Percentiles rank a stretch among this genome's conserved stretches.
Evolutionary conservation across 2,329 filamentous ascomycete genomes (phyloP).

Genomic region (Exophiala aquamarina): DNA sequence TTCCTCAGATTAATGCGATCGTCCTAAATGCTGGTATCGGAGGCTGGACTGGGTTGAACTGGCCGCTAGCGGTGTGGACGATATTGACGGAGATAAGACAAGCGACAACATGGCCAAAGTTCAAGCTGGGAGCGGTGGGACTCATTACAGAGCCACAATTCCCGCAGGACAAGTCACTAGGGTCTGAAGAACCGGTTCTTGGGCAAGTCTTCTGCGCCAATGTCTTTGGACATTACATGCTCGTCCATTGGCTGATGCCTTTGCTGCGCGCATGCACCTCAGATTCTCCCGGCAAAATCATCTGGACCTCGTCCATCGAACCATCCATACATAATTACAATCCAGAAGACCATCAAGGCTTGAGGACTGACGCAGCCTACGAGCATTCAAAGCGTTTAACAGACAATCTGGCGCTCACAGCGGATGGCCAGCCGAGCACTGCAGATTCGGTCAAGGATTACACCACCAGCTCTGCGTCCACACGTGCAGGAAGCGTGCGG

Average conservation of each 20-base stretch:
- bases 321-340: conserved; percentile 59
- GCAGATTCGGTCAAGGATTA: conserved; percentile 57
- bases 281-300: conserved; percentile 62
- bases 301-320: conserved; percentile 88
- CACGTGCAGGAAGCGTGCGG: conserved; percentile 18
- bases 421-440: conserved; percentile 60
- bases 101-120: conserved; percentile 73
- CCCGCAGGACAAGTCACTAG: conserved; percentile 8
- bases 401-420: conserved; percentile 75
- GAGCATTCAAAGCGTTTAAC: conserved; percentile 85
- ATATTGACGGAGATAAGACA: conserved; percentile 64
- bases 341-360: conserved; percentile 72
- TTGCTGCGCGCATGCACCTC: conserved; percentile 59
- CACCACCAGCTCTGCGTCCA: conserved; percentile 27
- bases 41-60: conserved; percentile 80
- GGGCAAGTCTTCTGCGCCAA: conserved; percentile 88
- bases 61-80: conserved; percentile 57
- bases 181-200: conserved; percentile 57
- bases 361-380: conserved; percentile 66
- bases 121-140: conserved; percentile 65
- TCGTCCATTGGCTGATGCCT: conserved; percentile 76
- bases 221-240: conserved; percentile 91
- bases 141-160: conserved; percentile 56
- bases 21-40: conserved; percentile 88
- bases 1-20: conserved; percentile 74